These are phyloP conservation scores for Porphyra umbilicalis DNA, from an alignment of 31 red algal species.

Conservation along the genomic window DNA sequence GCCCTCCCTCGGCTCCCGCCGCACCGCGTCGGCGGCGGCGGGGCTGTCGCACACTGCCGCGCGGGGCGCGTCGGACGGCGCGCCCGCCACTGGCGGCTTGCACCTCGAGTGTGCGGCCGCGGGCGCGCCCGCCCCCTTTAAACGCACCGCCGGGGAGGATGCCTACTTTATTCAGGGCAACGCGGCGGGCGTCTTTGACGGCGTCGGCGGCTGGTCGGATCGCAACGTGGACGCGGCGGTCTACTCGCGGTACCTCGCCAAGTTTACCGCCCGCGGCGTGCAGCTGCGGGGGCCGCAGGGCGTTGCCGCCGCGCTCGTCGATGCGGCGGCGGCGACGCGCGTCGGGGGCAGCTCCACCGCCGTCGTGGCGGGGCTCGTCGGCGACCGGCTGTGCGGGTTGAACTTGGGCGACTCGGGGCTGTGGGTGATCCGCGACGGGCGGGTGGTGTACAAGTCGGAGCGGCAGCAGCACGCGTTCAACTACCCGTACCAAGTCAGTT, in stretches of 20 bases:
- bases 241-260: constrained; percentile 75
- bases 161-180: constrained; percentile 85
- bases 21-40: neutral
- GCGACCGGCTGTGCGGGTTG: constrained; percentile 27
- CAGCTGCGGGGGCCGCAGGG: neutral
- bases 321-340: neutral
- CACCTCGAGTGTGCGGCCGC: neutral
- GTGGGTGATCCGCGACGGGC: constrained; percentile 51
- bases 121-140: neutral
- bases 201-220: constrained; percentile 79
- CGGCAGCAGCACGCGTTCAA: constrained; percentile 90
- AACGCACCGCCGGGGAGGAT: constrained; percentile 59
- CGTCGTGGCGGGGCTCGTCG: constrained; percentile 48
- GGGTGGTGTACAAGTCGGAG: constrained; percentile 43
- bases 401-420: constrained; percentile 76
- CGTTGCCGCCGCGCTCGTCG: neutral
- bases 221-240: constrained; percentile 74
- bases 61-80: neutral
- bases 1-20: neutral
- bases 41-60: no score
- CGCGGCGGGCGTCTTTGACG: constrained; percentile 92
- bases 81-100: neutral
- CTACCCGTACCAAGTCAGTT: constrained; percentile 78
- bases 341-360: constrained; percentile 24
- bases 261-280: constrained; percentile 14